phyloP scores from a whole-genome alignment of 2,329 filamentous ascomycete species.

The Colletotrichum godetiae region DNA sequence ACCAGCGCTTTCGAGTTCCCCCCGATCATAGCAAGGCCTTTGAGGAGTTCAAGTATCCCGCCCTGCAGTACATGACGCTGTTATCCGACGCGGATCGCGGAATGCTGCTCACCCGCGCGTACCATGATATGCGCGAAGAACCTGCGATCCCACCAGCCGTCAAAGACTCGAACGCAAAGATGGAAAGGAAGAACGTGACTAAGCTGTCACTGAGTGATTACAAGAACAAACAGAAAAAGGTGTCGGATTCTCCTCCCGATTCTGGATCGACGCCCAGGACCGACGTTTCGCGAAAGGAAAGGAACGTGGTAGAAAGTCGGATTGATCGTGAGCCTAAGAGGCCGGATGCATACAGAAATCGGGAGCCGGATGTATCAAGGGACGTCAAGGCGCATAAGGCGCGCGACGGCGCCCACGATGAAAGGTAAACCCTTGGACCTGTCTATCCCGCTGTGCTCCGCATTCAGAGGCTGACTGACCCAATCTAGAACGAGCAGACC shows the following conservation, averaged over 20 bases:
- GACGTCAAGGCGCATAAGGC: conserved; percentile 46
- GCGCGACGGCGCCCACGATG: conserved; percentile 44
- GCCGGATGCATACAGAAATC: conserved; percentile 39
- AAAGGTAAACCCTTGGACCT: conserved; percentile 41
- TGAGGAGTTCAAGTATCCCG: conserved; percentile 62
- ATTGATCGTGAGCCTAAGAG: conserved; percentile 38
- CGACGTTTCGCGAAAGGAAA: conserved; percentile 41
- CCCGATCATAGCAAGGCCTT: conserved; percentile 52
- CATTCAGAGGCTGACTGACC: conserved; percentile 1
- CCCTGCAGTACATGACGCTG: conserved; percentile 68
- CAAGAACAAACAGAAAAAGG: conserved; percentile 63
- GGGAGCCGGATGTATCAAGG: conserved; percentile 39
- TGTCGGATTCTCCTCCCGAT: conserved; percentile 33
- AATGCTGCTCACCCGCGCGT: conserved; percentile 65
- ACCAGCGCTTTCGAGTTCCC: conserved; percentile 58
- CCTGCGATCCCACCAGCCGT: conserved; percentile 53
- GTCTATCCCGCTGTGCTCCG: background rate
- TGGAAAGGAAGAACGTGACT: conserved; percentile 59
- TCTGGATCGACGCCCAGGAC: conserved; percentile 38
- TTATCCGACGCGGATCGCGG: conserved; percentile 69
- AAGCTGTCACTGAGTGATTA: conserved; percentile 71
- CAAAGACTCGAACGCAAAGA: conserved; percentile 53
- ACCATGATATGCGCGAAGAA: conserved; percentile 68
- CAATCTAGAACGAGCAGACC: conserved; percentile 13
- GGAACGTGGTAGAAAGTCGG: conserved; percentile 30